Evolutionary conservation across 176 grass and related monocot species (phyloP), one percentile per base, ranked within the genome.

Genomic region (maize (Zea mays)): DNA sequence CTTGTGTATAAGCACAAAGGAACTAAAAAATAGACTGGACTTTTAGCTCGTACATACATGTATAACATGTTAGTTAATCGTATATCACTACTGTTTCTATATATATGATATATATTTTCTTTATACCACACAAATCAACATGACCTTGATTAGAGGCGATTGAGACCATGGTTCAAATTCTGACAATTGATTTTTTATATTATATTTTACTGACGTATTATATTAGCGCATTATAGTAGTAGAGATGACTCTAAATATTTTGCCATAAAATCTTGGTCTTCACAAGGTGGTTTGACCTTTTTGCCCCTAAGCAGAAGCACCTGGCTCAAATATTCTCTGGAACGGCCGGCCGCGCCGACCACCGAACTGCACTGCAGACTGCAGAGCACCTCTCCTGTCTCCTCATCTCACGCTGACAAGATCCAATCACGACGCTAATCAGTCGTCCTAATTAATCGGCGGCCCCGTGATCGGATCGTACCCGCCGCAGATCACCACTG

Each of bases 381-480:
- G 40, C 74, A 77, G 75, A 66, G 34, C 62, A 66, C 45, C 44
- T 33, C 74, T 17, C 0, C n/a, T 17, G 20, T 45, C 34, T 12
- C 69, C 33, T 55, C 8, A 42, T 43, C 19, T 63, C 48, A 42
- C 76, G 76, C 76, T 79, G 76, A 79, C 76, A 79, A 50, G 65
- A 27, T 74, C 71, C 71, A 55, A 27, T 40, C 63, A 67, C 62
- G n/a, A 54, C 48, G 76, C 76, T 67, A 34, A 55, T 79, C 76
- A 40, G 27, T 27, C 47, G n/a, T 78, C 76, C 75, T 78, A 67
- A 14, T 41, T 78, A 78, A 33, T 10, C 62, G 62, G 47, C 36
- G 3, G 51, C 37, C 15, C 19, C n/a, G 55, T 56, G 76, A 82
- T 82, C 48, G 14, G 80, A 82, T 82, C 80, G 47, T 82, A 50